Conservation (phyloP, 805 yeast species). For the Sugiyamaella marilandica region DNA sequence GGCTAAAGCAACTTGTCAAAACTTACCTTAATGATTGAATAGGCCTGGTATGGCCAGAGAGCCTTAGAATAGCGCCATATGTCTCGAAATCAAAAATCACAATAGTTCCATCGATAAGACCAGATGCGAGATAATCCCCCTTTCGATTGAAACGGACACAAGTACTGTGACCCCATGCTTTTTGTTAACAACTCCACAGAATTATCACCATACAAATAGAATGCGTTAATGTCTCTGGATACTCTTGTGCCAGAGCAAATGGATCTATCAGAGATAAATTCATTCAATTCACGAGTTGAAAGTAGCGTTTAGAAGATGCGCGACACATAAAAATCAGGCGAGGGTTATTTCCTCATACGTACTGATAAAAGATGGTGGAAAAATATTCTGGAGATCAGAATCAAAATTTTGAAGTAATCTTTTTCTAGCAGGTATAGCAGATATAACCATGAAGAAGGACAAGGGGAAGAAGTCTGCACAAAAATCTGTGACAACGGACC, state of each 20-base stretch:
- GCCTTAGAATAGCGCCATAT: slow-evolving; percentile 47
- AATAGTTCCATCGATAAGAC: slow-evolving; percentile 67
- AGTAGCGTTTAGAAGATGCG: background rate
- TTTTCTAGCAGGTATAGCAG: background rate
- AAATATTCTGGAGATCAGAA: background rate
- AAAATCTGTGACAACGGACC: slow-evolving; percentile 50
- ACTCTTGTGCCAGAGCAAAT: slow-evolving; percentile 84
- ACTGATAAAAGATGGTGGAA: background rate
- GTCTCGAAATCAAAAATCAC: slow-evolving; percentile 73
- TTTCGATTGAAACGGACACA: slow-evolving; percentile 61
- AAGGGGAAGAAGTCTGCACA: background rate
- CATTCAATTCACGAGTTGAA: slow-evolving; percentile 39
- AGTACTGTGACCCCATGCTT: slow-evolving; percentile 47
- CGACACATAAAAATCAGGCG: background rate
- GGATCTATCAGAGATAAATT: slow-evolving; percentile 84
- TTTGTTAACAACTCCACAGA: background rate
- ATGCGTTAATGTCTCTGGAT: slow-evolving; percentile 76
- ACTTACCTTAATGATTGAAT: slow-evolving; percentile 48
- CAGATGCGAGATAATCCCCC: slow-evolving; percentile 86
- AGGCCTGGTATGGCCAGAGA: slow-evolving; percentile 65
- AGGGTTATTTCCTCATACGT: background rate
- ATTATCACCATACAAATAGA: slow-evolving; percentile 40
- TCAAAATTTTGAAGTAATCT: background rate
- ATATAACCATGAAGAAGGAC: background rate
- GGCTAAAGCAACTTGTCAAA: background rate